Evolutionary conservation across 371 early-diverging fungal genomes (phyloP).

Genomic region (Sporodiniella umbellata): DNA sequence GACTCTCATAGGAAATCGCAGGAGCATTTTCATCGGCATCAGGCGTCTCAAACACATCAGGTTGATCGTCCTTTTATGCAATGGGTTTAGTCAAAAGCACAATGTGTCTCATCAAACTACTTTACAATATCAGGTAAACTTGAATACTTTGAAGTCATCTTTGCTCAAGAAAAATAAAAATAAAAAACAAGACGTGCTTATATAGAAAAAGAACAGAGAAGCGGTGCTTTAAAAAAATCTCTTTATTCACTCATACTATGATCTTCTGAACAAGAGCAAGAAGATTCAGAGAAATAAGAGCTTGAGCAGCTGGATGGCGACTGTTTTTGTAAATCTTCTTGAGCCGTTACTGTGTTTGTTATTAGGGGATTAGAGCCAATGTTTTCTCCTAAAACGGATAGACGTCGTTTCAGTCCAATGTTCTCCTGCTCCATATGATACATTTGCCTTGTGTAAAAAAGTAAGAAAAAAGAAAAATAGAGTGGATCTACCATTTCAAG

Average conservation of each 20-base stretch:
- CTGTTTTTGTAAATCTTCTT: no score
- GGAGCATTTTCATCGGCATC: constrained; percentile 52
- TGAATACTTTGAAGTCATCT: constrained; percentile 65
- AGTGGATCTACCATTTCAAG: constrained; percentile 10
- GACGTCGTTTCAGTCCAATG: not conserved
- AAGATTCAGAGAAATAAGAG: no score
- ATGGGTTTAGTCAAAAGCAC: no score
- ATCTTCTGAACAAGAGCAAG: no score
- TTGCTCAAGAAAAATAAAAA: not conserved
- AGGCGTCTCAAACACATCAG: constrained; percentile 86
- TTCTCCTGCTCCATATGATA: constrained; percentile 8
- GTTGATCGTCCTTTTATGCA: constrained; percentile 73
- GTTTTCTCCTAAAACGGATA: no score
- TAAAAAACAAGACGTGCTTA: not conserved
- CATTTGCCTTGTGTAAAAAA: not conserved
- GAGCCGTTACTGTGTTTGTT: no score
- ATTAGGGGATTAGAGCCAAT: no score
- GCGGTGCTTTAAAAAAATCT: not conserved
- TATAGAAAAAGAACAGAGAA: not conserved
- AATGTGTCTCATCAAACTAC: no score
- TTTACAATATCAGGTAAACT: constrained; percentile 70
- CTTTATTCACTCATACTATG: no score
- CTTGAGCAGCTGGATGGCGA: no score
- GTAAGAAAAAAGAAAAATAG: no score
- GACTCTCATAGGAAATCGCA: constrained; percentile 51